Base-by-base conservation (phyloP, 129 eudicot genomes). In the Tagetes erecta region DNA sequence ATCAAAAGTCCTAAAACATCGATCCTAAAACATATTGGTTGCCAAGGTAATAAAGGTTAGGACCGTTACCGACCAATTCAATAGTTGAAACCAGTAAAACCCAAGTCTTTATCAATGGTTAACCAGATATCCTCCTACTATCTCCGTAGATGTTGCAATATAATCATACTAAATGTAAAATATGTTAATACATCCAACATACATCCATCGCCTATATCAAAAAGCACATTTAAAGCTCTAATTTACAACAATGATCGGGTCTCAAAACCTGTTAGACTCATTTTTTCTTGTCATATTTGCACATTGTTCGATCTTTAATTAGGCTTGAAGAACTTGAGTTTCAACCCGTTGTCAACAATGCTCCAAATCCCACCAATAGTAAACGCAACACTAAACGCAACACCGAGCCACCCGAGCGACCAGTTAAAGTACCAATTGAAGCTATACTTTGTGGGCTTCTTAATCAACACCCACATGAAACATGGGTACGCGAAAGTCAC, bases 401-500 rank as follows among this genome's bases (percentile, higher is more conserved):
- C 81, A 3, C 98, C 98, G 40, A 90, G 74, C 96, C 98, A 94
- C 55, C 98, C 98, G 5, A 94, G 81, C 45, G 81, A 78, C 98
- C 93, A 94, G 76, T 94, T 83, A 46, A 91, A 89, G 67, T 94
- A 94, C 98, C 98, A 94, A 41, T 80, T 88, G 72, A 86, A 86
- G 80, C 93, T 91, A 74, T 79, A 84, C 76, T 86, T 90, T 8
- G 87, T 60, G 3, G 97, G 97, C 84, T 80, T 87, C 74, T 94
- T 94, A 12, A 94, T 86, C 37, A 94, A 76, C 65, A 88, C 97
- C 98, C 96, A 91, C 98, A 94, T 94, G 90, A 94, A 91, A 76
- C 98, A 94, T 20, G 98, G 98, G 83, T 94, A 94, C 3, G 98
- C 98, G 74, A 94, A 90, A 2, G 98, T 94, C 20, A 94, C 93